Base-by-base conservation (phyloP, 116 monocot species). In the Zostera marina region DNA sequence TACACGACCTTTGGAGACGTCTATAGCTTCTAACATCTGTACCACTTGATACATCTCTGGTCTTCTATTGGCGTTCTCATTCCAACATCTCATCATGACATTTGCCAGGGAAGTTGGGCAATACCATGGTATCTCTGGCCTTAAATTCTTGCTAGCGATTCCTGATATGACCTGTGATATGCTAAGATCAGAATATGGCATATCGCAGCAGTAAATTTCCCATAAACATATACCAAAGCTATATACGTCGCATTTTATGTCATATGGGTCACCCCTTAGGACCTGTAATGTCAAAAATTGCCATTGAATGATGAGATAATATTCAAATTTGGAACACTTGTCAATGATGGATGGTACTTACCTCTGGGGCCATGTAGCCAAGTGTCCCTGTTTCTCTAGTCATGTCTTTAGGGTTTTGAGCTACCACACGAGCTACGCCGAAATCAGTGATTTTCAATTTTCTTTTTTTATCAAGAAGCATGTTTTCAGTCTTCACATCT, bases 161-260 rank as follows among this genome's bases (percentile, higher is more conserved):
- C 87, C 87, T 40, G 92, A 83, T 58, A 87, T 79, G 22, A 92
- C 69, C 66, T 92, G 83, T 11, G 87, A 68, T 66, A 92, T 87
- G 68, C 72, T 92, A 39, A 92, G 87, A 59, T 92, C 92, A 20
- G 83, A 87, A 71, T 92, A 87, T 54, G 92, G 92, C 92, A 92
- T 83, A 65, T 87, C 87, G 45, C 92, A 92, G 57, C 92, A 92
- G 66, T 92, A 92, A 59, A 92, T 87, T 45, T 92, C 92, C 92
- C 92, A 92, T 54, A 92, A 59, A 63, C 92, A 87, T 42, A 92
- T 92, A 13, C 92, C 92, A 66, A 92, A 92, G 67, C 92, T 92
- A 65, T 92, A 92, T 7, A 92, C 92, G 59, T 92, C 92, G 59
- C 92, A 92, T 72, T 84, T 92, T 56, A 83, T 66, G 47, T 92